Conservation (phyloP, 163 green algal species). For the Chloromonas sp. region DNA sequence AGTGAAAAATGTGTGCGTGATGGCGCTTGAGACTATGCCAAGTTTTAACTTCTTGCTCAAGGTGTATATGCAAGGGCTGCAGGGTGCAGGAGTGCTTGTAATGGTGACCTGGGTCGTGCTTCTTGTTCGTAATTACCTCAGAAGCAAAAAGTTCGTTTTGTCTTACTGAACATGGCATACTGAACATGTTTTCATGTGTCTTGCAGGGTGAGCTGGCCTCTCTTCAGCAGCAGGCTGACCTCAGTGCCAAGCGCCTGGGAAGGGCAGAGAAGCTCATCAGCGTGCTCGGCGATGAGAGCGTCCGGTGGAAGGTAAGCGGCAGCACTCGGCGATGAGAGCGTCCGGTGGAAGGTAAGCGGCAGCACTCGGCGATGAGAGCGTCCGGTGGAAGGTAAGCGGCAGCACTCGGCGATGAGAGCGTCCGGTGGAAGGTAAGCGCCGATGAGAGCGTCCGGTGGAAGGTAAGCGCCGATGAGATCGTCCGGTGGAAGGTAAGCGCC, state of each 20-base stretch:
- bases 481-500: constrained; percentile 48
- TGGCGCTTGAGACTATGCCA: too few species aligned
- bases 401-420: constrained; percentile 60
- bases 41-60: too few species aligned
- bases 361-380: constrained; percentile 60
- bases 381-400: constrained; percentile 47
- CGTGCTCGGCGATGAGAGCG: constrained; percentile 68
- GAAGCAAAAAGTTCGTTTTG: too few species aligned
- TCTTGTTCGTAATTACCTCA: too few species aligned
- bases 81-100: too few species aligned
- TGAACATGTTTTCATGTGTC: too few species aligned
- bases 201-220: constrained; percentile 27
- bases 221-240: constrained; percentile 56
- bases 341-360: constrained; percentile 47
- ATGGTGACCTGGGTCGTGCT: too few species aligned
- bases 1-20: too few species aligned
- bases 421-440: constrained; percentile 52
- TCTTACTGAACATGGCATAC: too few species aligned
- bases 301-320: constrained; percentile 48
- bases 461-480: constrained; percentile 53
- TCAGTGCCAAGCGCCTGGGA: constrained; percentile 52
- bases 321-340: constrained; percentile 60
- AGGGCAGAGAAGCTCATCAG: constrained; percentile 66
- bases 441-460: constrained; percentile 69
- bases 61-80: too few species aligned